Percentiles rank a stretch among this genome's conserved stretches.
Evolutionary conservation across 768 basidiomycete genomes (phyloP).

Genomic region (Hysterangium stoloniferum): DNA sequence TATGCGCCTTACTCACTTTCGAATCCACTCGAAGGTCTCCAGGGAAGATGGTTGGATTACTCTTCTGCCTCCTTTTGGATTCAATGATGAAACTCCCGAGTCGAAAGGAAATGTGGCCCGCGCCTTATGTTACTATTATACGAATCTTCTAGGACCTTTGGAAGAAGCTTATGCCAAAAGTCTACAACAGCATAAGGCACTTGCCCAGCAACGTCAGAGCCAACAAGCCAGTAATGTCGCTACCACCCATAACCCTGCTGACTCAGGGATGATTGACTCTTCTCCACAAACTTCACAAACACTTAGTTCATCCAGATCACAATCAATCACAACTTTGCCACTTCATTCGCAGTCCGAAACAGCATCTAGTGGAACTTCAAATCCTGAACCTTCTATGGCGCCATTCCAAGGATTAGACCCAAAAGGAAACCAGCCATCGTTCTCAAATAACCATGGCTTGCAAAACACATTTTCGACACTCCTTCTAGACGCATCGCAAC

Average conservation of each 20-base stretch:
- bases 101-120: conserved; percentile 42
- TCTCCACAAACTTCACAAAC: no score
- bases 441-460: background rate
- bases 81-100: conserved; percentile 48
- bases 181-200: conserved; percentile 46
- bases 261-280: no score
- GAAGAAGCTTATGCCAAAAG: conserved; percentile 65
- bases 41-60: conserved; percentile 45
- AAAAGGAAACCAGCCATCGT: no score
- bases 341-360: no score
- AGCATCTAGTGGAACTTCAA: no score
- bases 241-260: conserved; percentile 9
- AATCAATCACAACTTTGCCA: no score
- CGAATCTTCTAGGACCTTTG: conserved; percentile 56
- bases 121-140: conserved; percentile 52
- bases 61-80: conserved; percentile 47
- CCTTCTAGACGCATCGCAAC: background rate
- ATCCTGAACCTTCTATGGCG: no score
- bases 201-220: conserved; percentile 24
- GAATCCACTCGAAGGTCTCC: conserved; percentile 3
- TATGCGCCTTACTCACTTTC: background rate
- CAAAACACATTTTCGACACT: background rate
- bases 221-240: conserved; percentile 9
- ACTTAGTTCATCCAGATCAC: no score
- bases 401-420: no score